Conservation (phyloP, 2,329 filamentous ascomycete species). For the Monosporascus sp. region DNA sequence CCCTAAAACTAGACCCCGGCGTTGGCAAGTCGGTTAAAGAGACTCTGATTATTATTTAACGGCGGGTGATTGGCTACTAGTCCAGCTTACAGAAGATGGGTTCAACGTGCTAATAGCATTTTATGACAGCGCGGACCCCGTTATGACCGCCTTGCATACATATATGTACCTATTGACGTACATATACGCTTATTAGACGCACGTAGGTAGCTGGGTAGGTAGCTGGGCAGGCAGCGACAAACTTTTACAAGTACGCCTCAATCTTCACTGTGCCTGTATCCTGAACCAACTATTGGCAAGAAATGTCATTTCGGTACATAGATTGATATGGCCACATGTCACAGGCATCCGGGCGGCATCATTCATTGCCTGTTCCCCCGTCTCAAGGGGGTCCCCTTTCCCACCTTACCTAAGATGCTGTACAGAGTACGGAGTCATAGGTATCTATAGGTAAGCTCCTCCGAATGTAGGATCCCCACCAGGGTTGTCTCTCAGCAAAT, state of each 20-base stretch:
- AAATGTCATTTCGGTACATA: too few relatives aligned
- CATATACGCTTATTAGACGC: not conserved
- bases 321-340: too few relatives aligned
- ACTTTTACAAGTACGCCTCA: not conserved
- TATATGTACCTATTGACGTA: not conserved
- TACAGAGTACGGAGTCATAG: too few relatives aligned
- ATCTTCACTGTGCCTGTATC: not conserved
- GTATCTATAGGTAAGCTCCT: too few relatives aligned
- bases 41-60: conserved; percentile 19
- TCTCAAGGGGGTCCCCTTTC: too few relatives aligned
- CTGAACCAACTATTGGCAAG: too few relatives aligned
- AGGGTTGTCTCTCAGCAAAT: too few relatives aligned
- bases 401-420: too few relatives aligned
- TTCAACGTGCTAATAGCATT: not conserved
- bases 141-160: not conserved
- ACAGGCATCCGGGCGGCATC: too few relatives aligned
- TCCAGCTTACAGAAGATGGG: not conserved
- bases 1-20: conserved; percentile 2
- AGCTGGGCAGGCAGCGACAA: not conserved
- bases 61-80: conserved; percentile 11
- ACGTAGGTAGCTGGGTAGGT: not conserved
- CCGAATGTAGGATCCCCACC: too few relatives aligned
- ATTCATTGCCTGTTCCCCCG: too few relatives aligned
- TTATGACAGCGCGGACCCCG: not conserved
- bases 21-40: conserved; percentile 16